Evolutionary conservation across 2,329 filamentous ascomycete genomes (phyloP), one percentile per base, ranked within the genome.

Genomic region (Chrysosporium queenslandicum): DNA sequence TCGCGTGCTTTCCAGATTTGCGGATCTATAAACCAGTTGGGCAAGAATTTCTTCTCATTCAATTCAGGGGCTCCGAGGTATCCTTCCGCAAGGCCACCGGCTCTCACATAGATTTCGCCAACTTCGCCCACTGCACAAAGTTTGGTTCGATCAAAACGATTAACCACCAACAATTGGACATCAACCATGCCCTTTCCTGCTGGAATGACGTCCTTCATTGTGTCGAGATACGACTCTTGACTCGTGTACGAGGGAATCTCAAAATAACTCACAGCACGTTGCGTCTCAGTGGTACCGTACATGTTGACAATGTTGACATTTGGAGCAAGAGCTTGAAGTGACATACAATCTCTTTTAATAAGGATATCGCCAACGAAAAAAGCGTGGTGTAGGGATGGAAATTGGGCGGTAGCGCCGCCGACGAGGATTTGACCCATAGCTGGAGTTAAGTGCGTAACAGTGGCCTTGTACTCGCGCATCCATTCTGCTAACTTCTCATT

Each of bases 341-440:
- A 77, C 39, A 77, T 76, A 68, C 87, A 94, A 61, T 97, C 91
- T 63, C 82, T 78, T 64, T 83, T 94, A 57, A 88, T 94, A 45
- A 97, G 69, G 30, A 96, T 75, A 63, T 97, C 91, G 29, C 92
- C 92, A 1, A 97, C 91, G 57, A 91, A 97, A 74, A 97, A 91
- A 16, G 83, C 88, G 53, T 81, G 76, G 53, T 84, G 77, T n/a
- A 97, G 74, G 11, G 78, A 75, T 1, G 87, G 85, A 62, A 96
- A 94, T 58, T 86, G 69, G 0, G 87, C 82, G 2, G 74, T 83
- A 21, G 88, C 86, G 59, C 86, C 87, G 40, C 89, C 90, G n/a
- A 91, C 83, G 1, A 97, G 73, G 56, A 97, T 92, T 61, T 96
- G 87, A 52, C 90, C 90, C 90, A 97, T 96, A 53, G 92, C 92